Conservation (phyloP, 805 yeast species). For the Zygotorulaspora chibaensis region DNA sequence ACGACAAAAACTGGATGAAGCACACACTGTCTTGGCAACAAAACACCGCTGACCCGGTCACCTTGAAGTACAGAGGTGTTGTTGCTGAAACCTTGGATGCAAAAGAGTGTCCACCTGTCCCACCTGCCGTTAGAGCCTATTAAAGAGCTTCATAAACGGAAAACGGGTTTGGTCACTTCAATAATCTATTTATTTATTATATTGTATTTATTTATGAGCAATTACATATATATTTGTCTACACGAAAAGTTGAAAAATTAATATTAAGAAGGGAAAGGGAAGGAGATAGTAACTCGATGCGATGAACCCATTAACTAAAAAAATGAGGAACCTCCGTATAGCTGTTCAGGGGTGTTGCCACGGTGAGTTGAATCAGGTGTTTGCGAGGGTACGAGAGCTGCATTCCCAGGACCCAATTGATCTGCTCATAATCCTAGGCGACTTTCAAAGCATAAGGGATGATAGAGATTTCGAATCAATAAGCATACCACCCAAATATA, state of each 20-base stretch:
- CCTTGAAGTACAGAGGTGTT: constrained; percentile 81
- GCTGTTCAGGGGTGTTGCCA: constrained; percentile 92
- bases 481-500: constrained; percentile 76
- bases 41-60: constrained; percentile 62
- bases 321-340: constrained; percentile 34
- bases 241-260: neutral
- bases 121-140: constrained; percentile 95
- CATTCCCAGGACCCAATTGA: constrained; percentile 39
- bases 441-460: constrained; percentile 77
- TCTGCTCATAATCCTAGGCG: constrained; percentile 79
- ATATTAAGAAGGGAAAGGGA: too few species aligned
- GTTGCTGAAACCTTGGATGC: constrained; percentile 81
- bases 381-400: constrained; percentile 34
- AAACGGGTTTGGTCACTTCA: too few species aligned
- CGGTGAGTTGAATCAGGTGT: constrained; percentile 66
- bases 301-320: neutral
- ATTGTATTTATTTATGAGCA: constrained; percentile 5
- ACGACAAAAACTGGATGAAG: constrained; percentile 96
- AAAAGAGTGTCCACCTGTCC: constrained; percentile 89
- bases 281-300: neutral
- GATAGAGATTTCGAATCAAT: constrained; percentile 60
- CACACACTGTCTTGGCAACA: constrained; percentile 92
- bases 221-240: constrained; percentile 6
- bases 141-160: constrained; percentile 33
- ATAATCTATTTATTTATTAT: constrained; percentile 11